Evolutionary conservation across 2,329 filamentous ascomycete species (phyloP), one percentile per base, ranked within the genome.

Genomic region (Beauveria rudraprayagi): DNA sequence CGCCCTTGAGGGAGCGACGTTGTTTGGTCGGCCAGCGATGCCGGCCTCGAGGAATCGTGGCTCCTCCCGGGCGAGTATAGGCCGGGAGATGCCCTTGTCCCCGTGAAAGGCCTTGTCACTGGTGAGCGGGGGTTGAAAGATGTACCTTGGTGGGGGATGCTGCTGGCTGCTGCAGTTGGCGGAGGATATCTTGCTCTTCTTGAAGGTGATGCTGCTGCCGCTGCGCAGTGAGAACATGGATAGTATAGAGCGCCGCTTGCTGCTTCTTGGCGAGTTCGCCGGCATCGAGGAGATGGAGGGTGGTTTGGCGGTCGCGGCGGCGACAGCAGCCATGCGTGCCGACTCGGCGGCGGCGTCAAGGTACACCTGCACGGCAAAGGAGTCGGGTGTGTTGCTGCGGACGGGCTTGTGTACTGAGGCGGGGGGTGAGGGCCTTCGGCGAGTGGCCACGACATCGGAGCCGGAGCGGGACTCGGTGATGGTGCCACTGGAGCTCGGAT

Each of bases 91-190:
- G 11, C 28, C 28, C 37, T 41, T 54, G 16, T 67, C 64, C 2
- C 63, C 37, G 43, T 69, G 54, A 22, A 46, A 68, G 17, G 60
- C 67, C 5, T 66, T 62, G 11, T 65, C 64, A 1, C 65, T 70
- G 1, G 68, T 40, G 0, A 72, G 71, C 1, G 70, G 71, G 1
- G 72, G 68, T 11, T 54, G 50, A 1, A 75, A 61, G 3, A 64
- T 66, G 17, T 78, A 71, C 16, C 66, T 10, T 30, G 28, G 8
- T 9, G 28, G 28, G 24, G 19, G 46, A 28, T 28, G 64, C 0
- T 76, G 77, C 1, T 30, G 78, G 76, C 1, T 67, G 62, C 65
- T 78, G 76, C 64, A 75, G 75, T 65, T 75, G 28, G 28, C 28
- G 8, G 8, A 30, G 28, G 28, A 30, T 8, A 30, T 30, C 28